These are phyloP conservation scores for Nicotiana tabacum DNA, from an alignment of 257 asterid species.

Conservation along the genomic window DNA sequence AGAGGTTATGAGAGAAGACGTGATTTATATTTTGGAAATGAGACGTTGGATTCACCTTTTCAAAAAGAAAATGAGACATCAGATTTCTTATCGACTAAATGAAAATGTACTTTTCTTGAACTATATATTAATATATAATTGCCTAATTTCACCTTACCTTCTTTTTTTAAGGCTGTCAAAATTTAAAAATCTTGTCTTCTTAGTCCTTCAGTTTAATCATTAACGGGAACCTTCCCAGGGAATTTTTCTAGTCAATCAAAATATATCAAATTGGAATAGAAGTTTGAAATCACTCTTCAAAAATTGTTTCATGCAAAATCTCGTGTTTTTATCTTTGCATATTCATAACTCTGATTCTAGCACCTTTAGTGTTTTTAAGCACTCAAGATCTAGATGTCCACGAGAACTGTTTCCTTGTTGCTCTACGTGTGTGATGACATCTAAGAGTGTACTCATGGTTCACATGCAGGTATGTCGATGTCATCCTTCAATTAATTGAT, in stretches of 20 bases:
- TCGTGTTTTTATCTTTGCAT: background rate
- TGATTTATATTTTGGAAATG: background rate
- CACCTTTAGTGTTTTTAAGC: background rate
- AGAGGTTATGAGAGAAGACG: background rate
- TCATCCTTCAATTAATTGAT: constrained; percentile 95
- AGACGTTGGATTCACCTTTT: too few species aligned
- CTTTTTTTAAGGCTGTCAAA: too few species aligned
- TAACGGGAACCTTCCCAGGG: background rate
- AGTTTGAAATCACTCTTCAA: background rate
- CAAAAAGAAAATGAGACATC: background rate
- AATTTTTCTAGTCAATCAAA: background rate
- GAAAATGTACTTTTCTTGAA: background rate
- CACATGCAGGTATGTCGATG: constrained; percentile 85
- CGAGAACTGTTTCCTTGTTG: background rate
- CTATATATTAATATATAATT: background rate
- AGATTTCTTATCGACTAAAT: background rate
- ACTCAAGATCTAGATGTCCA: background rate
- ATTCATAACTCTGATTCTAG: background rate
- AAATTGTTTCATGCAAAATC: background rate
- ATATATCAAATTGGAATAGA: background rate
- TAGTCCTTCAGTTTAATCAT: too few species aligned
- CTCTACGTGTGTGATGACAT: background rate
- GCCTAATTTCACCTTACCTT: background rate
- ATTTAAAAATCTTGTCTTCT: too few species aligned
- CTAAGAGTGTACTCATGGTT: constrained; percentile 1